These are phyloP conservation scores for Solanum ossicruentum DNA, from an alignment of 257 asterid genomes.

Conservation along the genomic window DNA sequence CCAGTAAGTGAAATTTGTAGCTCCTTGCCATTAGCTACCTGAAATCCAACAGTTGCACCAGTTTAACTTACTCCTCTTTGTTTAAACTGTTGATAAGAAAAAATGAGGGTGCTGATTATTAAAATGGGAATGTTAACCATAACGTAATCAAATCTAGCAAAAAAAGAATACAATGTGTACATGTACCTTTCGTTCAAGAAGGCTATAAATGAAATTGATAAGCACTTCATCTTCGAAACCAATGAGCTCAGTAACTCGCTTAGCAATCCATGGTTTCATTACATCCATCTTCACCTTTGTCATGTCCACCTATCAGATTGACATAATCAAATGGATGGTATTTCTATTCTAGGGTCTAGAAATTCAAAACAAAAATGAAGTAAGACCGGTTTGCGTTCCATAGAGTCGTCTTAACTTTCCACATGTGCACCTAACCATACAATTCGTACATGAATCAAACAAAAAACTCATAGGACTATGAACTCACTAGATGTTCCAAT, in stretches of 20 bases:
- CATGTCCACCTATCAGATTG: conserved; percentile 67
- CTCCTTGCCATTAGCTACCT: conserved; percentile 90
- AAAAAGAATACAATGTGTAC: not conserved
- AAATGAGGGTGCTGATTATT: not conserved
- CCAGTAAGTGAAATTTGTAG: conserved; percentile 91
- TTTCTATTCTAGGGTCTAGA: not conserved
- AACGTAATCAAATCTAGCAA: not conserved
- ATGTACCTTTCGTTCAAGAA: conserved; percentile 86
- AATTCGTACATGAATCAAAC: not conserved
- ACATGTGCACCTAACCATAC: conserved; percentile 1
- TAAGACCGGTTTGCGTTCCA: not conserved
- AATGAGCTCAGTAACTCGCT: conserved; percentile 89
- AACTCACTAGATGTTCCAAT: conserved; percentile 47
- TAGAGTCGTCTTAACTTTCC: not conserved
- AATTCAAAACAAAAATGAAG: not conserved
- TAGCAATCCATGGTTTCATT: conserved; percentile 95
- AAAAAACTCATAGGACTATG: not conserved
- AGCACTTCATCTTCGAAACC: conserved; percentile 99
- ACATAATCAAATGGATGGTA: not conserved
- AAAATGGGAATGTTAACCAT: not conserved
- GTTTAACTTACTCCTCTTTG: not conserved
- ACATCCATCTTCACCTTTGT: conserved; percentile 88
- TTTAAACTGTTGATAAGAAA: not conserved
- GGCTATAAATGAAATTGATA: conserved; percentile 80
- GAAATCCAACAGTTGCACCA: conserved; percentile 15